These are phyloP conservation scores for Trichosporon ovoides DNA, from an alignment of 1,284 basidiomycete species.

Conservation along the genomic window DNA sequence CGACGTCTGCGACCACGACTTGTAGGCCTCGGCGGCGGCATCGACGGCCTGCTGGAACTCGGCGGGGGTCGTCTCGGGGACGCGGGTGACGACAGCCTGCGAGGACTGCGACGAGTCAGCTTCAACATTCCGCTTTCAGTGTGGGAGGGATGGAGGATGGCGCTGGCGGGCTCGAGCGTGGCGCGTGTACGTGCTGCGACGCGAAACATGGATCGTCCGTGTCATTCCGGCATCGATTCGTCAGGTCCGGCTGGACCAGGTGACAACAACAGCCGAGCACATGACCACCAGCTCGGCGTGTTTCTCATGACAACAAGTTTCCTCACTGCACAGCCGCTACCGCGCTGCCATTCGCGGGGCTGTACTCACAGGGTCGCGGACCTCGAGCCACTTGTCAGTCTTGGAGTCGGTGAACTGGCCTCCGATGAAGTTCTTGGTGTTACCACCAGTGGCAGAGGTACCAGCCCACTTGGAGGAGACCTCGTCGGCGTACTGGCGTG, in stretches of 20 bases:
- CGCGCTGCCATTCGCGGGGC: too few species aligned
- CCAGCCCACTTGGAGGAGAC: constrained; percentile 63
- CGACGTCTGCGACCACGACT: constrained; percentile 81
- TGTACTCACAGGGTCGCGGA: constrained; percentile 70
- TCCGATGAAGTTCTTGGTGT: constrained; percentile 82
- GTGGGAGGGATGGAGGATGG: too few species aligned
- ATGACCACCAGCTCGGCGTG: too few species aligned
- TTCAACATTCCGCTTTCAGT: neutral
- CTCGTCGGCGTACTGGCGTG: constrained; percentile 35
- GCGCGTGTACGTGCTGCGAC: too few species aligned
- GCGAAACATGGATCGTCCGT: neutral
- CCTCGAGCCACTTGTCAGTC: constrained; percentile 70
- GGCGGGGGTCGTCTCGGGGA: constrained; percentile 76
- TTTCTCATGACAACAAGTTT: too few species aligned
- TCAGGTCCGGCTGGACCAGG: neutral
- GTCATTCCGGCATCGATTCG: neutral
- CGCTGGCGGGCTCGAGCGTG: too few species aligned
- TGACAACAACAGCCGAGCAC: neutral
- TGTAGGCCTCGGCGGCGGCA: constrained; percentile 80
- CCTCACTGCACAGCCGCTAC: too few species aligned
- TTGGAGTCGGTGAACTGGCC: constrained; percentile 76
- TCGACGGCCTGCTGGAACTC: constrained; percentile 85
- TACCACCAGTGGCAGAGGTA: constrained; percentile 71
- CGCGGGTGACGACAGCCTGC: constrained; percentile 78
- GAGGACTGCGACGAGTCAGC: constrained; percentile 39